These are phyloP conservation scores for Westerdykella ornata DNA, from an alignment of 2,329 filamentous ascomycete genomes.

Conservation along the genomic window DNA sequence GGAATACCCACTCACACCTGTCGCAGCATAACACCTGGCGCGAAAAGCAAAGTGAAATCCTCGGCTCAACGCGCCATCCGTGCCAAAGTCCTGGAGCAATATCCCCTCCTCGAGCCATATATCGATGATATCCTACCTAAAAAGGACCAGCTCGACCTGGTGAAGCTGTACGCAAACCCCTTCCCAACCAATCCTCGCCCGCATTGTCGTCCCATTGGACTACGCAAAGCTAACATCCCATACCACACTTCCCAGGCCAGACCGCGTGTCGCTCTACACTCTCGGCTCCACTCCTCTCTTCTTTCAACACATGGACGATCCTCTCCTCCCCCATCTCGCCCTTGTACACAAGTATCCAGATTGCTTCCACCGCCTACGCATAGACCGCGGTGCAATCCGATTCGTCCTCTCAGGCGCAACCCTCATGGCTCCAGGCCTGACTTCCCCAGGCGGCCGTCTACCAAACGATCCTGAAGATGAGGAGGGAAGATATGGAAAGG, in stretches of 20 bases:
- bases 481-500: slow-evolving; percentile 45
- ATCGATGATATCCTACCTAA: slow-evolving; percentile 95
- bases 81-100: slow-evolving; percentile 71
- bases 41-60: slow-evolving; percentile 96
- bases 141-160: slow-evolving; percentile 79
- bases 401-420: slow-evolving; percentile 92
- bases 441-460: slow-evolving; percentile 71
- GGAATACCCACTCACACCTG: slow-evolving; percentile 2
- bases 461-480: slow-evolving; percentile 49
- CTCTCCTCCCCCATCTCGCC: slow-evolving; percentile 77
- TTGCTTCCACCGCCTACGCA: slow-evolving; percentile 75
- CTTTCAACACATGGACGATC: slow-evolving; percentile 75
- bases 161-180: slow-evolving; percentile 63
- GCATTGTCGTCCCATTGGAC: background rate
- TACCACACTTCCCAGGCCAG: slow-evolving; percentile 50
- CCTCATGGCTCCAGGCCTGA: slow-evolving; percentile 92
- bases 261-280: slow-evolving; percentile 83
- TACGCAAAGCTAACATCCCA: slow-evolving; percentile 4
- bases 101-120: slow-evolving; percentile 75
- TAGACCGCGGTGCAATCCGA: slow-evolving; percentile 91
- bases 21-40: slow-evolving; percentile 62
- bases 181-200: background rate
- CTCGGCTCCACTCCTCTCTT: slow-evolving; percentile 74
- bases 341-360: slow-evolving; percentile 86
- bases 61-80: slow-evolving; percentile 85